Base-by-base conservation (phyloP, 768 basidiomycete species). In the Termitomyces sp. region DNA sequence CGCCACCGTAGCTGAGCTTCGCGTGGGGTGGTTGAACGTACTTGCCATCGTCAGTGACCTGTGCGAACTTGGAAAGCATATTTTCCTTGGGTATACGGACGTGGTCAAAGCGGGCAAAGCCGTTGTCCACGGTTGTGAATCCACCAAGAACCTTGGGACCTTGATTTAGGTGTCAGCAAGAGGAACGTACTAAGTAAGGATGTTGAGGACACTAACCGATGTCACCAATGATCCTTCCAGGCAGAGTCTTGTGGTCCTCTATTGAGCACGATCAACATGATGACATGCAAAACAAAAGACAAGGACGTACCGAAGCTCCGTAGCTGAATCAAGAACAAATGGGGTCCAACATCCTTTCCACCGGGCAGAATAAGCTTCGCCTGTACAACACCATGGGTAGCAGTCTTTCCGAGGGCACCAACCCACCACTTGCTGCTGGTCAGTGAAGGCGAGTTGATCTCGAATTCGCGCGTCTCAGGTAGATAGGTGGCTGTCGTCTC, bases 371-470 rank as follows among this genome's bases (percentile, higher is more conserved):
- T 81, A 10, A 92, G 73, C 66, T 86, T 85, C 4, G 90, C 89
- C 68, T 90, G 88, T 0, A 91, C 81, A 14, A 88, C 79, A 5
- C 87, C 87, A 66, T 90, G 88, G 0, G 88, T 90, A 0, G 89
- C 82, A 0, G 84, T 86, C 71, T 83, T 85, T 0, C 84, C 89
- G 14, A 88, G 72, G 6, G 77, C 85, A 8, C 90, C 89, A 54
- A 88, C 81, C 90, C 90, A 92, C 88, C 89, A 92, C 67, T 92
- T 92, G 61, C 76, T 82, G 59, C 86, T 87, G 1, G 88, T 88
- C 24, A 90, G 63, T 0, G 85, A 85, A 0, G 90, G 90, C 1
- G 88, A 87, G 65, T 92, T 78, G 38, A 92, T 82, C 43, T 88
- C 86, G 61, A 92, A 91, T 66, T 88, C 84, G 54, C 78, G 69